Percentiles rank a stretch among this genome's conserved stretches.
Evolutionary conservation across 1,139 yeast genomes (phyloP).

Genomic region (Debaryomyces coudertii): DNA sequence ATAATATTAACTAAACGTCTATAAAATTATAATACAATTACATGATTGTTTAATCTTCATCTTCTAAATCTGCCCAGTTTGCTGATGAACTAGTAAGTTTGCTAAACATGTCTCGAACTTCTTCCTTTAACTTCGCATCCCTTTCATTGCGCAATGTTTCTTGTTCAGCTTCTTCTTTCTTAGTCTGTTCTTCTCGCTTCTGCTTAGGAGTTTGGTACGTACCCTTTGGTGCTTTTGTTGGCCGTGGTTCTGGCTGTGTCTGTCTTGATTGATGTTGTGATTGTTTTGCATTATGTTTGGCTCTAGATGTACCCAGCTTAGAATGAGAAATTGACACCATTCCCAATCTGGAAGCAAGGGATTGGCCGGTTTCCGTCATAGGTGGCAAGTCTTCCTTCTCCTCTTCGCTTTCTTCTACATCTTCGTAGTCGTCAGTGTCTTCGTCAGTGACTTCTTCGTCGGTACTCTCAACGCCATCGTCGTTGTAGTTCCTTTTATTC

Average conservation of each 20-base stretch:
- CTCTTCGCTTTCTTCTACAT: constrained; percentile 7
- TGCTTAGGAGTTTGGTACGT: constrained; percentile 20
- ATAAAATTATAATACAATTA: constrained; percentile 5
- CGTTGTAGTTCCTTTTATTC: not conserved
- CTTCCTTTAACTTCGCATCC: constrained; percentile 29
- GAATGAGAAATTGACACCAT: constrained; percentile 8
- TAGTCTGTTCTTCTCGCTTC: constrained; percentile 14
- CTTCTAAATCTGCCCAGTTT: constrained; percentile 38
- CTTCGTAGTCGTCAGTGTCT: not conserved
- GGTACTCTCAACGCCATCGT: constrained; percentile 12
- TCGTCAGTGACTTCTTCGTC: constrained; percentile 13
- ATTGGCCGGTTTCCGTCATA: constrained; percentile 18
- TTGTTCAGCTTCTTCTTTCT: constrained; percentile 15
- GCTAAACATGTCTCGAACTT: constrained; percentile 34
- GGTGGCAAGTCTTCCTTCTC: constrained; percentile 10
- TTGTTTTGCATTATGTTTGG: constrained; percentile 13
- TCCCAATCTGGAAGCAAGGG: constrained; percentile 28
- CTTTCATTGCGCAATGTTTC: constrained; percentile 10
- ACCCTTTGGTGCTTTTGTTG: not conserved
- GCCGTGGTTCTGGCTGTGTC: too few relatives aligned
- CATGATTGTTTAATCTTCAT: constrained; percentile 9
- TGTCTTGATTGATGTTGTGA: constrained; percentile 13
- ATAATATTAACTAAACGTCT: constrained; percentile 4
- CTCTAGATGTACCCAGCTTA: constrained; percentile 4
- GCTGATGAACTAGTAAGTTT: constrained; percentile 32